Base-by-base conservation (phyloP, 2,329 filamentous ascomycete species). In the Diaporthe nobilis region DNA sequence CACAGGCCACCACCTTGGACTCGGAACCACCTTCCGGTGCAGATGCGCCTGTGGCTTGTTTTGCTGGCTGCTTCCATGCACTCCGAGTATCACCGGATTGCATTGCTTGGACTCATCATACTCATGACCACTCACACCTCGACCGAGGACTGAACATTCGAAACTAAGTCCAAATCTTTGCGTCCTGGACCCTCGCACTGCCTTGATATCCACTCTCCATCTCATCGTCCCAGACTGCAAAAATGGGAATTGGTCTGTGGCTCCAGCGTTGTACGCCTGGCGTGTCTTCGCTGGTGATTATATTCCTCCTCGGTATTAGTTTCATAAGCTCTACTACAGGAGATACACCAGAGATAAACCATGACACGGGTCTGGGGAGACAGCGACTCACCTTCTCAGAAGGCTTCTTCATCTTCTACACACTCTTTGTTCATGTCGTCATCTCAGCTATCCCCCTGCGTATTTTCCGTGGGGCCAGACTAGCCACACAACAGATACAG, bases 211-310 rank as follows among this genome's bases (percentile, higher is more conserved):
- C 6, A 10, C 22, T n/a, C 37, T 34, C 51, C 37, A 22, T 55
- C 37, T 44, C 34, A 22, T 31, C 7, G 2, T 71, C 51, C 49
- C 25, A 7, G 68, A 22, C 37, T 71, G 37, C 51, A 2, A 31
- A 20, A 5, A 71, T 71, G 68, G 51, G 25, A 44, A 12, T 71
- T 4, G 15, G 42, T 13, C 37, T 13, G 34, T 71, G 68, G 68
- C n/a, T 58, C 3, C 68, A 71, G 51, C 51, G 68, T 58, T 71
- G 68, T 17, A 71, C 51, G 25, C 68, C 68, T n/a, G 68, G 51
- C 4, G 68, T 58, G 51, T 71, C 68, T 47, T 47, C 68, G 9
- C 51, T 71, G 25, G 15, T n/a, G 51, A 15, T 71, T 10, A 34
- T 71, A 1, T 47, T 71, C 17, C 37, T 71, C 15, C 51, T 71